Evolutionary conservation across 108 stramenopile genomes (phyloP).

Genomic region (Conticribra weissflogii): DNA sequence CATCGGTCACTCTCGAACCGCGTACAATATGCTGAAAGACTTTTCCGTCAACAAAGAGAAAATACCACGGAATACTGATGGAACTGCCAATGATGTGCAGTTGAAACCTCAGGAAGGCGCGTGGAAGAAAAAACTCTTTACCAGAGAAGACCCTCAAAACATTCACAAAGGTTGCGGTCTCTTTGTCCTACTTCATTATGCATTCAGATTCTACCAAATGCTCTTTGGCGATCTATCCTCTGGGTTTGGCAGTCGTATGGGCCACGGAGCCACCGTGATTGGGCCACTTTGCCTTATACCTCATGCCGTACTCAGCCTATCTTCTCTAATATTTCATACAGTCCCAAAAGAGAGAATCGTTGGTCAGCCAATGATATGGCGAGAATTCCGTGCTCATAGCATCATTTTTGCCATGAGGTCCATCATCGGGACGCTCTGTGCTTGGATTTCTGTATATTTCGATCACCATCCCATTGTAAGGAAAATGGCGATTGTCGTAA

Average conservation of each 20-base stretch:
- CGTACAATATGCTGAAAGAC: constrained; percentile 51
- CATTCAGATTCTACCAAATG: constrained; percentile 54
- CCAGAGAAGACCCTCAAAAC: constrained; percentile 65
- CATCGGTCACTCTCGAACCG: constrained; percentile 58
- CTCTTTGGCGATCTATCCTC: constrained; percentile 56
- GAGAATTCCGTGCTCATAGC: constrained; percentile 66
- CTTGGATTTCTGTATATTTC: constrained; percentile 38
- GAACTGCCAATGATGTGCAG: neutral
- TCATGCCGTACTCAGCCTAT: constrained; percentile 57
- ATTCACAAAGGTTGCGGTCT: constrained; percentile 69
- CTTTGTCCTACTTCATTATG: constrained; percentile 57
- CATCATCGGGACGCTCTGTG: constrained; percentile 29
- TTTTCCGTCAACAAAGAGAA: constrained; percentile 43
- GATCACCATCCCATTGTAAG: constrained; percentile 36
- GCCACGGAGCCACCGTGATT: constrained; percentile 25
- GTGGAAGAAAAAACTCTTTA: constrained; percentile 58
- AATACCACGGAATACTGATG: neutral
- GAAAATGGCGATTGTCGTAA: constrained; percentile 32
- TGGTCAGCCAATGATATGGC: constrained; percentile 74
- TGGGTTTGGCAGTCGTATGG: constrained; percentile 51
- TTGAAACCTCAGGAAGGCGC: neutral
- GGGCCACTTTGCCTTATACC: constrained; percentile 51
- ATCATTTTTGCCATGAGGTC: constrained; percentile 63
- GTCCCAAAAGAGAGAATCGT: constrained; percentile 68
- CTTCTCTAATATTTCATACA: constrained; percentile 63